These are phyloP conservation scores for Bipolaris oryzae DNA, from an alignment of 2,329 filamentous ascomycete genomes.

Conservation along the genomic window DNA sequence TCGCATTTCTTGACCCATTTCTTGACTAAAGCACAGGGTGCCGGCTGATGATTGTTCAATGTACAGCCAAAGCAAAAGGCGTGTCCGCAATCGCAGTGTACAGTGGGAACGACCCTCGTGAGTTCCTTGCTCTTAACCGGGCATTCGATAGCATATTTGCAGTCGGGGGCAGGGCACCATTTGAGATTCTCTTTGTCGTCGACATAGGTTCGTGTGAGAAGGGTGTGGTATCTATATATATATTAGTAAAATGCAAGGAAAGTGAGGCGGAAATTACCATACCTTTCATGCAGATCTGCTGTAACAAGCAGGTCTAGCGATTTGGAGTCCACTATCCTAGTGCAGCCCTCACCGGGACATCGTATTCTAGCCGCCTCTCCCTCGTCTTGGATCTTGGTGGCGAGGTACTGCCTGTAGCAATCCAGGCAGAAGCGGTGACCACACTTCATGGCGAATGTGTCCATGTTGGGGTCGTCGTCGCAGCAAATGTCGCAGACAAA, in stretches of 20 bases:
- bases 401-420: conserved; percentile 90
- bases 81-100: conserved; percentile 82
- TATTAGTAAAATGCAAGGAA: conserved; percentile 15
- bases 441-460: conserved; percentile 94
- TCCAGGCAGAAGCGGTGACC: conserved; percentile 90
- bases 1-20: conserved; percentile 98
- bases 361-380: conserved; percentile 94
- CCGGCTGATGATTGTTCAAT: conserved; percentile 87
- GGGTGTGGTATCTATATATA: conserved; percentile 72
- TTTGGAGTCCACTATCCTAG: conserved; percentile 87
- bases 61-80: conserved; percentile 96
- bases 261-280: conserved; percentile 22
- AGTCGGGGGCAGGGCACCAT: conserved; percentile 99
- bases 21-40: conserved; percentile 89
- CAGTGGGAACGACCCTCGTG: conserved; percentile 83
- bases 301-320: conserved; percentile 79
- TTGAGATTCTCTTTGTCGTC: conserved; percentile 95
- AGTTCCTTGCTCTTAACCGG: conserved; percentile 86
- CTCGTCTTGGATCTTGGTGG: conserved; percentile 92
- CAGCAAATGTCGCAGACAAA: conserved; percentile 97
- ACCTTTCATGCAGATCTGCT: conserved; percentile 62
- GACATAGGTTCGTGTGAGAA: conserved; percentile 92
- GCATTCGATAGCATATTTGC: conserved; percentile 90
- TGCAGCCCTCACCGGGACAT: conserved; percentile 86
- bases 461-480: conserved; percentile 77